Evolutionary conservation across 2,329 filamentous ascomycete species (phyloP), one percentile per base, ranked within the genome.

Genomic region (Clarireedia homoeocarpa): DNA sequence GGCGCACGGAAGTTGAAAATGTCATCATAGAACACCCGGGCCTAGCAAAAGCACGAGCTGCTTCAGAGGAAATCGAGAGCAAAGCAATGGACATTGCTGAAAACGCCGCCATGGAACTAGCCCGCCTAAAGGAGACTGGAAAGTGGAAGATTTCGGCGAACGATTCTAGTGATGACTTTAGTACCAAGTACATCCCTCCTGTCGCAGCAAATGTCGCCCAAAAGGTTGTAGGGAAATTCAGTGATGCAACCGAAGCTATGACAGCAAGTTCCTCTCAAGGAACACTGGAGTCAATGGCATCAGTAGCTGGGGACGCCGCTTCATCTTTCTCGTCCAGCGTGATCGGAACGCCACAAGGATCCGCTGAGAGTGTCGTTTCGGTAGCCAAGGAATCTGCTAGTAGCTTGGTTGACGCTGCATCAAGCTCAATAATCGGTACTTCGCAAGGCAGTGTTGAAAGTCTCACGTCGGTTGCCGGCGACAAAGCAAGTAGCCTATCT

Each of bases 31-130:
- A 83, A 3, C 88, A 96, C 68, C 81, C 86, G 7, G 84, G 82
- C 26, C 77, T 96, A 12, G 74, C 78, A 20, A 75, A 82, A 54
- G 88, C 89, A 17, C 84, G 87, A 65, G 77, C 83, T 34, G 80
- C 83, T 39, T 84, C 83, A 5, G 80, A 82, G 45, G 81, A 85
- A 48, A 74, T 96, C 15, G 85, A 96, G 68, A 84, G 87, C 48
- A 78, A 83, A 53, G 91, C 84, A 53, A 96, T 97, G 89, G 77
- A 78, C 17, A 75, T 89, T 58, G 91, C 94, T 4, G 84, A 90
- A 57, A 74, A 82, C 34, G 85, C 91, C 17, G 92, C 91, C 15
- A 85, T 83, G 65, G 89, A 97, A 69, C 79, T 99, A 26, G 79
- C 78, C 36, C 80, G 85, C 44, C 76, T 99, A 34, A 96, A 94